Percentiles rank a stretch among this genome's conserved stretches.
Conservation (phyloP, 2,329 filamentous ascomycete species). For the Phyllosticta paracitricarpa region DNA sequence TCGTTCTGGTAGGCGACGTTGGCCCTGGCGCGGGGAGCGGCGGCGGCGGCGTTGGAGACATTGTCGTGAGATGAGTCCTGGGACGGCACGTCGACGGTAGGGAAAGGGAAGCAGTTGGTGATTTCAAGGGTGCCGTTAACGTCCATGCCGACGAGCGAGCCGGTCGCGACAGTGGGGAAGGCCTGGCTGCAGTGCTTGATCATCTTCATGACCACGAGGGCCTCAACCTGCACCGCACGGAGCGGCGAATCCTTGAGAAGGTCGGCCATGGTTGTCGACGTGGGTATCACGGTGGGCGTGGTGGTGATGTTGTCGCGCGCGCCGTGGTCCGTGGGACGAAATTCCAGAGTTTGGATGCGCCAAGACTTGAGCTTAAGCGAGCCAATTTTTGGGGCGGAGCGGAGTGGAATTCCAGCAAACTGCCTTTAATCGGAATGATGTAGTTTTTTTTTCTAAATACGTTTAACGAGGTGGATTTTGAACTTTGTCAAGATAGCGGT, state of each 20-base stretch:
- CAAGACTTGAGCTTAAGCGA: background rate
- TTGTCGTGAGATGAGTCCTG: conserved; percentile 31
- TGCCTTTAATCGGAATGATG: background rate
- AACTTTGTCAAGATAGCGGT: background rate
- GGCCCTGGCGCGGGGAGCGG: conserved; percentile 81
- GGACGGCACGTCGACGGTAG: conserved; percentile 62
- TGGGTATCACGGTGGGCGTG: background rate
- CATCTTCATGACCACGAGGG: conserved; percentile 95
- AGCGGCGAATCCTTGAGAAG: conserved; percentile 44
- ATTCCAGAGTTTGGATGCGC: conserved; percentile 2
- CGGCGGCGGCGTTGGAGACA: conserved; percentile 51
- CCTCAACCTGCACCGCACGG: conserved; percentile 86
- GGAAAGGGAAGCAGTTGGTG: conserved; percentile 94
- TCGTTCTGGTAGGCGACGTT: conserved; percentile 85
- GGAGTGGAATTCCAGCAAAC: background rate
- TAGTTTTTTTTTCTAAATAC: background rate
- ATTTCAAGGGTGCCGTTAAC: conserved; percentile 70
- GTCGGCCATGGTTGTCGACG: conserved; percentile 24
- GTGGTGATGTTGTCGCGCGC: conserved; percentile 6
- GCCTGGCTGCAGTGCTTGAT: conserved; percentile 85
- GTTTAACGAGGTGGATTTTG: background rate
- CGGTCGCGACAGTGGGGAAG: conserved; percentile 83
- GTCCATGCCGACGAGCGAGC: conserved; percentile 90
- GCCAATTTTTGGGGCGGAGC: background rate
- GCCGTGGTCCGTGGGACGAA: conserved; percentile 11